Evolutionary conservation across 192 early-diverging fungal species (phyloP).

Genomic region (Cladochytrium replicatum): DNA sequence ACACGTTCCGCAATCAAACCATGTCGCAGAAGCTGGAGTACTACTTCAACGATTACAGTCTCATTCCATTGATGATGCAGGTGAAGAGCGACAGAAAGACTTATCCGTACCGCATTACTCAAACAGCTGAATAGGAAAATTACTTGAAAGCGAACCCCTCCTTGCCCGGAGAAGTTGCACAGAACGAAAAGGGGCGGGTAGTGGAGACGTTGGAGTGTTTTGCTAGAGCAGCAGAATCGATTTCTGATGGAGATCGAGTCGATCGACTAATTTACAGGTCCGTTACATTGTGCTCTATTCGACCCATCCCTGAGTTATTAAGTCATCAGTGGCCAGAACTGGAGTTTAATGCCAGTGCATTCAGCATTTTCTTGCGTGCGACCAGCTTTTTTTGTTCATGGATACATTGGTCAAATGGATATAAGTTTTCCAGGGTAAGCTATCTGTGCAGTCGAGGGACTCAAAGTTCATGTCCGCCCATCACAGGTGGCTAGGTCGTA

Average conservation of each 20-base stretch:
- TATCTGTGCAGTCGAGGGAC: too few relatives aligned
- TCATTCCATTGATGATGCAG: constrained; percentile 90
- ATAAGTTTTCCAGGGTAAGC: constrained; percentile 33
- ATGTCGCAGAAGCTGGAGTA: constrained; percentile 76
- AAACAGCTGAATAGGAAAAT: constrained; percentile 53
- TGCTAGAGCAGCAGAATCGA: constrained; percentile 75
- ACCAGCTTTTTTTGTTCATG: constrained; percentile 74
- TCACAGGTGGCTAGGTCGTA: constrained; percentile 84
- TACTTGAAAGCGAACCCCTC: constrained; percentile 65
- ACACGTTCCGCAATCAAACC: constrained; percentile 32
- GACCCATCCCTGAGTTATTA: too few relatives aligned
- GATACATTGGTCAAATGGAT: constrained; percentile 22
- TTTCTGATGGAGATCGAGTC: constrained; percentile 73
- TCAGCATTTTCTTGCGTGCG: constrained; percentile 73
- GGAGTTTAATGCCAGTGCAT: constrained; percentile 85
- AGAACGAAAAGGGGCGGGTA: constrained; percentile 7
- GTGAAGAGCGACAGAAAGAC: too few relatives aligned
- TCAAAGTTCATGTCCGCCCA: too few relatives aligned
- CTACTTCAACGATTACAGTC: constrained; percentile 82
- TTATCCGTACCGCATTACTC: too few relatives aligned
- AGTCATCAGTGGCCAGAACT: constrained; percentile 75
- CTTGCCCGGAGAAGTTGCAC: constrained; percentile 26
- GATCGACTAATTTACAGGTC: too few relatives aligned
- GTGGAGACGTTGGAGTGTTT: constrained; percentile 49
- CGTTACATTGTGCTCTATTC: too few relatives aligned